Evolutionary conservation across 2,329 filamentous ascomycete species (phyloP).

Genomic region (Fusarium clavum): DNA sequence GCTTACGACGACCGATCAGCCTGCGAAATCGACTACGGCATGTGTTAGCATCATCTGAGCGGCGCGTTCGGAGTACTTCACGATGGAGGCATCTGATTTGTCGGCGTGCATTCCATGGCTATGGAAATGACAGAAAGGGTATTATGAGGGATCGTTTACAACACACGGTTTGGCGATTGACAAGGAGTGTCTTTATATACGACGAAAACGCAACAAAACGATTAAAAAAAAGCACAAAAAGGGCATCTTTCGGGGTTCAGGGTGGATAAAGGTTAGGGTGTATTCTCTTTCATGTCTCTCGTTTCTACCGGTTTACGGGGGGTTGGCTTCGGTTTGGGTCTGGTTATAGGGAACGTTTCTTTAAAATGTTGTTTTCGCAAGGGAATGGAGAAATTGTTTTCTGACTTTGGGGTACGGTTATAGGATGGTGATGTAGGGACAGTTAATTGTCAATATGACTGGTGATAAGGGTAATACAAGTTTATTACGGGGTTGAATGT

Average conservation of each 20-base stretch:
- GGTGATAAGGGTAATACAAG: conserved; percentile 28
- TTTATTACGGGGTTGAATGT: conserved; percentile 24
- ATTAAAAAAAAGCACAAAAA: conserved; percentile 31
- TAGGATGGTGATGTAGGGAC: background rate
- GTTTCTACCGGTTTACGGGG: conserved; percentile 31
- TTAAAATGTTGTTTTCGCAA: conserved; percentile 32
- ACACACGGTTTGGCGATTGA: conserved; percentile 29
- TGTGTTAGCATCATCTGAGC: conserved; percentile 38
- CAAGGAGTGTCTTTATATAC: conserved; percentile 35
- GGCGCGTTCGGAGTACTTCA: conserved; percentile 38
- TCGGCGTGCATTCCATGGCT: conserved; percentile 35
- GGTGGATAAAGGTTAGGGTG: conserved; percentile 29
- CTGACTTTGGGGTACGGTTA: conserved; percentile 20
- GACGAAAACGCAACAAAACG: conserved; percentile 30
- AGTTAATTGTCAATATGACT: conserved; percentile 23
- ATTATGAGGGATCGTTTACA: conserved; percentile 24
- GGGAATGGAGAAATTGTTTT: conserved; percentile 43
- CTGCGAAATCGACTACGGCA: conserved; percentile 39
- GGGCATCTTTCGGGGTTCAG: conserved; percentile 38
- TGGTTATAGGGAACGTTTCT: conserved; percentile 37
- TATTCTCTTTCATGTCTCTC: conserved; percentile 36
- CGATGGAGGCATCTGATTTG: conserved; percentile 41
- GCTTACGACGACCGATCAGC: conserved; percentile 32
- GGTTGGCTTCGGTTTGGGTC: conserved; percentile 31
- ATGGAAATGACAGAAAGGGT: conserved; percentile 26